Base-by-base conservation (phyloP, 768 basidiomycete genomes). In the Pisolithus orientalis region DNA sequence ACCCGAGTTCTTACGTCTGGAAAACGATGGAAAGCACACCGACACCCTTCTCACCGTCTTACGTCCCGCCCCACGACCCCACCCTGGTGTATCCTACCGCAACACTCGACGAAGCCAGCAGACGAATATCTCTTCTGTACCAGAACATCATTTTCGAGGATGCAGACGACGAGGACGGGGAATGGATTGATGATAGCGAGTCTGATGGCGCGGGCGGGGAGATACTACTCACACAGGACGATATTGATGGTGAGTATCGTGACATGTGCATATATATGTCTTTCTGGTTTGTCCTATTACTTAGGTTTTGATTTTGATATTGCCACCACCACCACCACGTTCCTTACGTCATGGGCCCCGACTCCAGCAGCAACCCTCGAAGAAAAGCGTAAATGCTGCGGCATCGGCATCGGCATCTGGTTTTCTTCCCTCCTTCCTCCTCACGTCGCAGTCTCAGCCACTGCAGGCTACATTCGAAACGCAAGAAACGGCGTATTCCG, bases 101-200 rank as follows among this genome's bases (percentile, higher is more conserved):
- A n/a, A 83, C 82, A 0, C 62, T 87, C 39, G 83, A 85, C 57
- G 84, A 78, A 4, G 86, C 84, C 8, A 85, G 78, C 62, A 73
- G 73, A n/a, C 74, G 84, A 39, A 82, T 91, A 42, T 90, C 88
- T 1, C 52, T 78, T 47, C 66, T 88, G 21, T 90, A 90, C 59
- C 72, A 82, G 59, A 86, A 87, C 51, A 74, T 83, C 28, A 85
- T 87, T n/a, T 89, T 89, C 55, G 69, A 76, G 40, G 76, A 80
- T 14, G 55, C 62, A 13, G 65, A 68, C 2, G 74, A 71, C 6
- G 74, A 74, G 6, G 68, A 64, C 13, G 64, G 67, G 39, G 29
- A 10, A 13, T 2, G 24, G 40, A 21, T 57, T 42, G 31, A 60
- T 21, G 44, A 61, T 21, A 21, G 21, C 6, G 63, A 54, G 24